Conservation (phyloP, 2,329 filamentous ascomycete species). For the Diaporthe amygdali region DNA sequence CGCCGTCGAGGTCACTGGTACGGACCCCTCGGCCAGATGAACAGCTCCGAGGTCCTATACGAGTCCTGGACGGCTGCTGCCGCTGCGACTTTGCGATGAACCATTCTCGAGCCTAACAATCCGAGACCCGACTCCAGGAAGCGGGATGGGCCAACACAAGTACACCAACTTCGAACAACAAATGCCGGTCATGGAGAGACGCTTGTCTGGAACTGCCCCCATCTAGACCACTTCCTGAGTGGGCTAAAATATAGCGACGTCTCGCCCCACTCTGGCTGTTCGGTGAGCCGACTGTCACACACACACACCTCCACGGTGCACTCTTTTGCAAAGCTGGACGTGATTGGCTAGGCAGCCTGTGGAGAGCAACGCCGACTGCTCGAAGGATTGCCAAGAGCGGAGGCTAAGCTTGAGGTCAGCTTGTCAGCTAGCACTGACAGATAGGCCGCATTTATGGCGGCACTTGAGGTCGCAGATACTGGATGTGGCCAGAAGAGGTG, state of each 20-base stretch:
- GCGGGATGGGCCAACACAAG: background rate
- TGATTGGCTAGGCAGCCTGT: background rate
- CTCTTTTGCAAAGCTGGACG: background rate
- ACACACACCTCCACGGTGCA: background rate
- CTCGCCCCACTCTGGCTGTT: slow-evolving; percentile 4
- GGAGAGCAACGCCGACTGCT: background rate
- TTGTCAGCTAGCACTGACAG: background rate
- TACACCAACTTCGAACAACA: background rate
- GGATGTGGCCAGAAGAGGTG: background rate
- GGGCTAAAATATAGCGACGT: background rate
- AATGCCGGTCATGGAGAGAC: background rate
- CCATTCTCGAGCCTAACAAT: background rate
- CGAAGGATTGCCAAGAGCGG: background rate
- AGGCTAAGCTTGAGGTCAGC: background rate
- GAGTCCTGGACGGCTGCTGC: background rate
- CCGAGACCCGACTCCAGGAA: background rate
- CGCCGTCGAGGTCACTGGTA: slow-evolving; percentile 2
- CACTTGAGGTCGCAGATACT: background rate
- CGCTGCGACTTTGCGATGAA: slow-evolving; percentile 12
- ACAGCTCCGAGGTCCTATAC: background rate
- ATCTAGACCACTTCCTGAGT: background rate
- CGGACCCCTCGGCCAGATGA: background rate
- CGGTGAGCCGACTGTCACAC: background rate
- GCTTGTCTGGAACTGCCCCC: background rate
- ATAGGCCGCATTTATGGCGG: background rate